Conservation (phyloP, 2,329 filamentous ascomycete genomes). For the Dactylellina cionopaga region DNA sequence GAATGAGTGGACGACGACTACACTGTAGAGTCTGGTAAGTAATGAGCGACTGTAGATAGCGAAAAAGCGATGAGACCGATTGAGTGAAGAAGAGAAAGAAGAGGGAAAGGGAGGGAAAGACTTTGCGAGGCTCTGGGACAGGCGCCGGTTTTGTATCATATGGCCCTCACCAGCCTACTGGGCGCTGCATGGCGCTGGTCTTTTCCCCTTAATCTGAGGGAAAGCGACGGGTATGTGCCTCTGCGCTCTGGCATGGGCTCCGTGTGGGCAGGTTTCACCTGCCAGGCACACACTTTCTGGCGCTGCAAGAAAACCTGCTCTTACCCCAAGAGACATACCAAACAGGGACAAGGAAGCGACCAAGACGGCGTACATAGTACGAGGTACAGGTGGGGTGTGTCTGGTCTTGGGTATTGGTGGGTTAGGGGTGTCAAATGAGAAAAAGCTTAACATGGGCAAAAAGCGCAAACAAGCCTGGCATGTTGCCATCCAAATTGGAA, state of each 20-base stretch:
- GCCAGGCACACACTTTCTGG: constrained; percentile 26
- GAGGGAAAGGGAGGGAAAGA: constrained; percentile 10
- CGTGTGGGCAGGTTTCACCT: constrained; percentile 45
- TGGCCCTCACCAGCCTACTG: not conserved
- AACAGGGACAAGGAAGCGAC: constrained; percentile 21
- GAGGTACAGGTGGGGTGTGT: too few relatives aligned
- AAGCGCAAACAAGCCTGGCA: constrained; percentile 1
- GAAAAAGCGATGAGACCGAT: constrained; percentile 38
- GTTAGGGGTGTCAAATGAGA: not conserved
- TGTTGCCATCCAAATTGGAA: constrained; percentile 33
- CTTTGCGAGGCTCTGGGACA: constrained; percentile 25
- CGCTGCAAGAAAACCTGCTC: not conserved
- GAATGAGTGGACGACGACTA: constrained; percentile 52
- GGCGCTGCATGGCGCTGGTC: constrained; percentile 9
- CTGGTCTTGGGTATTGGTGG: too few relatives aligned
- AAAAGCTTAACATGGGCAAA: not conserved
- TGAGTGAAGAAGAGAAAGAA: constrained; percentile 10
- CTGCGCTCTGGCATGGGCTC: constrained; percentile 35
- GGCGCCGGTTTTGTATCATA: constrained; percentile 47
- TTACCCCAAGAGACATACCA: too few relatives aligned
- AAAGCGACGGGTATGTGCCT: constrained; percentile 27
- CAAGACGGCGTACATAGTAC: not conserved
- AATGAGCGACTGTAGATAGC: too few relatives aligned
- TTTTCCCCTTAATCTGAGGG: constrained; percentile 45
- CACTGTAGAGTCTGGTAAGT: constrained; percentile 51